Evolutionary conservation across 2,329 filamentous ascomycete species (phyloP), one percentile per base, ranked within the genome.

Genomic region (Colletotrichum agaves): DNA sequence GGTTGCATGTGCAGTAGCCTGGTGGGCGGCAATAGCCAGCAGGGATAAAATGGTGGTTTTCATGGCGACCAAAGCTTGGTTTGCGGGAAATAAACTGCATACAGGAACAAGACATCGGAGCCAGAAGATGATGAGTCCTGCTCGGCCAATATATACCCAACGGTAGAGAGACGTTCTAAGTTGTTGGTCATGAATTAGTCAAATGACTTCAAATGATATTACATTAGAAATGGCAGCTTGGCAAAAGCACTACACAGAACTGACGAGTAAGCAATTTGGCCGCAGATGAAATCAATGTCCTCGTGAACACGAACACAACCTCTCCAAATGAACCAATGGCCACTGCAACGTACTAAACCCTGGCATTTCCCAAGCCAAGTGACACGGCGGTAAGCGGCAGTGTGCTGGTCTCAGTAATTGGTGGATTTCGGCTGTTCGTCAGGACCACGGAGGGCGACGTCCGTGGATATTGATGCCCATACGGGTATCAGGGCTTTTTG

Each of bases 1-100:
- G 27, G 80, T 83, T 39, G 85, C 83, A 69, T 87, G 85, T 47
- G 78, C 79, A 57, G 79, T 73, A 21, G 79, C 83, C 39, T 79
- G 71, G 19, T 75, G 72, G 19, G 76, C 79, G 46, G 78, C 75
- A 23, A 82, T 63, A 15, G 76, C 78, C 15, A 77, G 61, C 13
- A 74, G 71, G 27, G 76, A 72, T 44, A 77, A 58, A 35, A 80
- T 37, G 23, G 73, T 73, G 3, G 76, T 75, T 74, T 78, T 83
- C 80, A 82, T 82, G 27, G 12, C 56, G 65, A 66, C 56, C 58
- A 57, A 66, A 50, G 47, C 43, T 66, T 57, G 41, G 21, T 52
- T 17, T 12, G 12, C 12, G 33, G 31, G n/a, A 27, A 7, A n/a
- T n/a, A 46, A 27, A 47, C 15, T 59, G 41, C 44, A 27, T 19